phyloP scores from a whole-genome alignment of 805 yeast genomes.

The Wickerhamiella sorbophila region DNA sequence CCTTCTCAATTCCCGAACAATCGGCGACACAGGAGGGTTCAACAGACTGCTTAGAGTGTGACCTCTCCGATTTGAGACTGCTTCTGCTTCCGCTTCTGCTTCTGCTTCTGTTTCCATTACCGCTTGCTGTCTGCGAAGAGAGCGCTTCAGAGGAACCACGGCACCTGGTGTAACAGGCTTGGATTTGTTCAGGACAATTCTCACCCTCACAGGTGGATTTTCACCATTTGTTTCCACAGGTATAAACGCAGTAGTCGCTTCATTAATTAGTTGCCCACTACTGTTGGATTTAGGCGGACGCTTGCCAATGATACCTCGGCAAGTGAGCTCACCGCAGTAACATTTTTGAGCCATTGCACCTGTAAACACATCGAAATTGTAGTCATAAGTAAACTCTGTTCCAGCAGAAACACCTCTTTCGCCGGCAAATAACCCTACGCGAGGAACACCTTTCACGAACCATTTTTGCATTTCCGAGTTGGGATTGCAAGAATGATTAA shows the following conservation, averaged over 20 bases:
- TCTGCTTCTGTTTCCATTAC: too few species aligned
- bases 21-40: too few species aligned
- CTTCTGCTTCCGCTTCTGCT: too few species aligned
- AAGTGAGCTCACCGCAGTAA: conserved; percentile 30
- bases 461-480: conserved; percentile 37
- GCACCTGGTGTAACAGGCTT: too few species aligned
- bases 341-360: conserved; percentile 33
- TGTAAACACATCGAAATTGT: conserved; percentile 34
- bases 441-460: conserved; percentile 32
- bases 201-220: background rate
- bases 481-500: conserved; percentile 37
- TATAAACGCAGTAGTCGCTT: too few species aligned
- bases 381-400: conserved; percentile 36
- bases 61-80: too few species aligned
- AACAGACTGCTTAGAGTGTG: too few species aligned
- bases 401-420: conserved; percentile 27
- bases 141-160: too few species aligned
- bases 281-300: conserved; percentile 1
- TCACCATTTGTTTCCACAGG: too few species aligned
- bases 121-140: too few species aligned
- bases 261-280: too few species aligned
- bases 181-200: background rate
- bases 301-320: conserved; percentile 27
- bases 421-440: conserved; percentile 35
- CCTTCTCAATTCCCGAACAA: too few species aligned